Evolutionary conservation across 1,139 yeast genomes (phyloP), one percentile per base, ranked within the genome.

Genomic region (Chernovozyma sophiae-reginae): DNA sequence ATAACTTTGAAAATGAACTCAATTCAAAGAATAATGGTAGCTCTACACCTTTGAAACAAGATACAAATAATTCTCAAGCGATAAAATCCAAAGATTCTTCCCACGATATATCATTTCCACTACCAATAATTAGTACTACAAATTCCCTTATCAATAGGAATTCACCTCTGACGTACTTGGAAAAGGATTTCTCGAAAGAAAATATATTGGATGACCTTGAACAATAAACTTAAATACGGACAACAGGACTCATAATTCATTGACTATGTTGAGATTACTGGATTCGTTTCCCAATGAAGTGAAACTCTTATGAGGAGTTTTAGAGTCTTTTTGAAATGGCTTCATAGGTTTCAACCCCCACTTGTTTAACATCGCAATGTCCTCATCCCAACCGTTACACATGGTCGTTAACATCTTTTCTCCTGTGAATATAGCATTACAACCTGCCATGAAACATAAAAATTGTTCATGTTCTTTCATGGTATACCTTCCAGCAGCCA

Each of bases 341-440:
- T 76, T 67, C 86, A 83, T 78, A 27, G 89, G 87, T 44, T 58
- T 65, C 48, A 82, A 56, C 0, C 94, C 94, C 92, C 92, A 84
- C 48, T 72, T 75, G 3, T 58, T 56, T 28, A 84, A 62, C 86
- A 84, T 77, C 8, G 60, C 70, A 45, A 72, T 81, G 54, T 84
- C 94, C 53, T 83, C 92, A 34, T 83, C 87, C 92, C 92, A 84
- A 3, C 89, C 90, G 45, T 79, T 81, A 55, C 94, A 84, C 81
- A 81, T 79, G 3, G 94, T 84, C 3, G 94, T 84, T 43, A 84
- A 62, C 92, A 84, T 84, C 48, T 74, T 79, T 56, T 84, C 83
- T 17, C 94, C 94, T 0, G 92, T 84, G 56, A 84, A 84, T 35
- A 84, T 80, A 13, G 92, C 90, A 58, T 84, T 84, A 42, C 83